Evolutionary conservation across 176 grass and related monocot genomes (phyloP).

Genomic region (Aegilops sharonensis): DNA sequence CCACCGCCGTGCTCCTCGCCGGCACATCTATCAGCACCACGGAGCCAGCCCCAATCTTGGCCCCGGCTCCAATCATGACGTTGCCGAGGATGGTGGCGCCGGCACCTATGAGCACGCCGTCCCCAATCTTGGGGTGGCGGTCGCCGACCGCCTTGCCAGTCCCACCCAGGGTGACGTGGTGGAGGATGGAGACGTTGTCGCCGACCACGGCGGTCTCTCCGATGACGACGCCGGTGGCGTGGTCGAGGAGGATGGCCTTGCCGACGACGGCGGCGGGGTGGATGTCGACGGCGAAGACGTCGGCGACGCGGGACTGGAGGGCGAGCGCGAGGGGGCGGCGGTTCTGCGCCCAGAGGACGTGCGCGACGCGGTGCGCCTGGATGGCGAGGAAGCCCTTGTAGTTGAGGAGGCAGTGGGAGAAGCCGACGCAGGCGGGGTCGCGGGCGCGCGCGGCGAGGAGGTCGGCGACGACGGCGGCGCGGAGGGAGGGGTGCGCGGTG

Average conservation of each 20-base stretch:
- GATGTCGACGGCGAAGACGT: conserved; percentile 94
- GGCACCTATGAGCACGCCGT: conserved; percentile 84
- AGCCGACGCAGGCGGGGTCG: conserved; percentile 75
- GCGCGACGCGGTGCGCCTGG: conserved; percentile 82
- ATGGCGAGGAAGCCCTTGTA: conserved; percentile 98
- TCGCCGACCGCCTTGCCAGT: conserved; percentile 87
- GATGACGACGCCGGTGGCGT: conserved; percentile 91
- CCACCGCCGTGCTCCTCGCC: conserved; percentile 73
- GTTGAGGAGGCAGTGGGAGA: conserved; percentile 96
- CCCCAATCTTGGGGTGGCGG: conserved; percentile 86
- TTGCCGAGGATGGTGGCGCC: conserved; percentile 94
- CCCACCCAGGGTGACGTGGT: conserved; percentile 89
- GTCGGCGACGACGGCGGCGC: conserved; percentile 67
- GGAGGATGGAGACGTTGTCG: conserved; percentile 95
- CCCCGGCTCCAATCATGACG: conserved; percentile 75
- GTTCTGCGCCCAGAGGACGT: conserved; percentile 73
- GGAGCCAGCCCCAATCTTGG: conserved; percentile 91
- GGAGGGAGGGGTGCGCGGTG: conserved; percentile 51
- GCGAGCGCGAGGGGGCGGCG: conserved; percentile 77
- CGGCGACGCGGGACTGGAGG: conserved; percentile 82
- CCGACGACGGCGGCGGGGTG: conserved; percentile 85
- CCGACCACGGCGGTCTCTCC: conserved; percentile 92
- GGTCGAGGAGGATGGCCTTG: conserved; percentile 88
- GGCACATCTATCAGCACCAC: conserved; percentile 91
- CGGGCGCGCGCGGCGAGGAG: conserved; percentile 73